A percentile compares a stretch with the other conserved stretches of the same genome.
These are phyloP conservation scores for Allium fistulosum DNA, from an alignment of 106 monocot species.

Conservation along the genomic window DNA sequence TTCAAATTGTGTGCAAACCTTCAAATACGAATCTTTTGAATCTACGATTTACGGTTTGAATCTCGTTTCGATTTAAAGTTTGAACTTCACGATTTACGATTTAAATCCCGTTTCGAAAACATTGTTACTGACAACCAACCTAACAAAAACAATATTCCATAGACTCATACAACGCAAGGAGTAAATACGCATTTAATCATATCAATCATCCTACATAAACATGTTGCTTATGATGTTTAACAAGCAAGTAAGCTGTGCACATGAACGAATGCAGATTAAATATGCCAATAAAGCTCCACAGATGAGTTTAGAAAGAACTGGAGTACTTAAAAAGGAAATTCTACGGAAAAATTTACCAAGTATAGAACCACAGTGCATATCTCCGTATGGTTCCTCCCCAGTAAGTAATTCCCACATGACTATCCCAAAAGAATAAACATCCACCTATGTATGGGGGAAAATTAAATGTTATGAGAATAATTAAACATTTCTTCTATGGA, in stretches of 20 bases:
- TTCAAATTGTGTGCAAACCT: too few relatives aligned
- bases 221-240: background rate
- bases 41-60: too few relatives aligned
- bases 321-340: too few relatives aligned
- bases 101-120: too few relatives aligned
- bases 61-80: too few relatives aligned
- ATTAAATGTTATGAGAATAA: background rate
- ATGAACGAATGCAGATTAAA: constrained; percentile 3
- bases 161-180: too few relatives aligned
- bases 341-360: constrained; percentile 40
- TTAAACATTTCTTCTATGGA: background rate
- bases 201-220: background rate
- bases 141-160: too few relatives aligned
- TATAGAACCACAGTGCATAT: constrained; percentile 71
- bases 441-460: constrained; percentile 48
- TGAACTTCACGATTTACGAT: too few relatives aligned
- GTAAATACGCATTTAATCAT: background rate
- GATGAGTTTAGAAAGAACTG: too few relatives aligned
- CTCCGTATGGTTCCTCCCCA: constrained; percentile 89
- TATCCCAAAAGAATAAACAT: constrained; percentile 97
- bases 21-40: too few relatives aligned
- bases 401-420: constrained; percentile 99
- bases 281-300: background rate
- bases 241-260: background rate
- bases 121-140: too few relatives aligned